Base-by-base conservation (phyloP, 2,329 filamentous ascomycete genomes). In the Aureobasidium sp. region DNA sequence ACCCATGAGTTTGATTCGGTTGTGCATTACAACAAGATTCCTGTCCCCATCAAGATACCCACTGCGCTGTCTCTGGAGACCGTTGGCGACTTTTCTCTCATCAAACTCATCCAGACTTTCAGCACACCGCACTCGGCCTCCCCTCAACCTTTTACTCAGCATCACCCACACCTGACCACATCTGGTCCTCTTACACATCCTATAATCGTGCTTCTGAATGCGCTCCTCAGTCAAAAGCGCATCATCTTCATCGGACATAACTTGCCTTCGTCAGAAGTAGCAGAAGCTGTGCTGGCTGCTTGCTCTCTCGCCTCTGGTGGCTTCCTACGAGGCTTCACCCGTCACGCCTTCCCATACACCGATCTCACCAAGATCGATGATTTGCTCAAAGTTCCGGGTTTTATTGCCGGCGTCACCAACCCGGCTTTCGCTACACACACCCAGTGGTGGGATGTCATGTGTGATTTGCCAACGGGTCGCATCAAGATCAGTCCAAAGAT, bases 351-450 rank as follows among this genome's bases (percentile, higher is more conserved):
- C 72, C 94, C 94, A 2, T 99, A 99, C 72, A 99, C 94, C 0
- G 94, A 99, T 77, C 81, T 99, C 47, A 97, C 91, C 66, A 99
- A 99, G 76, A 92, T 99, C 64, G 94, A 99, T 67, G 94, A 97
- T 72, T 82, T 99, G 12, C 82, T 99, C 52, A 93, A 95, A 69
- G 94, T 99, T 0, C 93, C 94, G 7, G 94, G 94, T 2, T 99
- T 99, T 75, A 96, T 99, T 69, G 94, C 94, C 2, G 94, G 94
- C 62, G 94, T 99, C 44, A 99, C 93, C 1, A 99, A 99, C 71
- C 94, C 94, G 6, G 93, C 91, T 0, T 99, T 99, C 73, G 91
- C 93, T 65, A 86, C 91, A 70, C 93, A 97, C 70, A 90, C 89
- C 0, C 92, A 97, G 72, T 99, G 94, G 94, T 99, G 94, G 94